Evolutionary conservation across 2,329 filamentous ascomycete genomes (phyloP).

Genomic region (Pseudopyricularia cyperi): DNA sequence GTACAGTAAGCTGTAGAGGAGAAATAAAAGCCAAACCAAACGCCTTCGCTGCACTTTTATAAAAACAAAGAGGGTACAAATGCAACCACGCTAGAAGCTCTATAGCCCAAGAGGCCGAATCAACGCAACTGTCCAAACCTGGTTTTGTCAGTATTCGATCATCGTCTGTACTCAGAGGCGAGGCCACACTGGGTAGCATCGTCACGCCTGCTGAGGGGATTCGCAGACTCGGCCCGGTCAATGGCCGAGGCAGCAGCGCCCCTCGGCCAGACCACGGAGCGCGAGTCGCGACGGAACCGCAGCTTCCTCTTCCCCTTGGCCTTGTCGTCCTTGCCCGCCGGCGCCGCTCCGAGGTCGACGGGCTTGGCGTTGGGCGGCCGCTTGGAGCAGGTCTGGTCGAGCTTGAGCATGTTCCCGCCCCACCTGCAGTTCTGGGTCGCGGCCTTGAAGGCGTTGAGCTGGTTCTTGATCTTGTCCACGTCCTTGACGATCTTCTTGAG

Average conservation of each 20-base stretch:
- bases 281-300: background rate
- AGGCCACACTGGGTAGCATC: background rate
- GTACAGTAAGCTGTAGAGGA: no score
- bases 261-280: background rate
- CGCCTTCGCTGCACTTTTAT: no score
- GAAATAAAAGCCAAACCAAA: no score
- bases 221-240: background rate
- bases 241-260: background rate
- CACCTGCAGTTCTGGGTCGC: background rate
- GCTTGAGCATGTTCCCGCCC: background rate
- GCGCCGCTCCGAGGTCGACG: background rate
- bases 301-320: background rate
- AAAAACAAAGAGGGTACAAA: no score
- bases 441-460: background rate
- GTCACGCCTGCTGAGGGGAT: background rate
- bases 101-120: no score
- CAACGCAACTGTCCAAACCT: background rate
- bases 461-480: background rate
- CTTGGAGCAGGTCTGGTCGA: background rate
- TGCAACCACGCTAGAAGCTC: no score
- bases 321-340: background rate
- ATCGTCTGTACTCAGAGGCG: background rate
- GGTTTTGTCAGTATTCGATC: background rate
- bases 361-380: background rate
- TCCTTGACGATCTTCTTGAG: background rate